Evolutionary conservation across 2,329 filamentous ascomycete genomes (phyloP).

Genomic region (Xylaria hypoxylon): DNA sequence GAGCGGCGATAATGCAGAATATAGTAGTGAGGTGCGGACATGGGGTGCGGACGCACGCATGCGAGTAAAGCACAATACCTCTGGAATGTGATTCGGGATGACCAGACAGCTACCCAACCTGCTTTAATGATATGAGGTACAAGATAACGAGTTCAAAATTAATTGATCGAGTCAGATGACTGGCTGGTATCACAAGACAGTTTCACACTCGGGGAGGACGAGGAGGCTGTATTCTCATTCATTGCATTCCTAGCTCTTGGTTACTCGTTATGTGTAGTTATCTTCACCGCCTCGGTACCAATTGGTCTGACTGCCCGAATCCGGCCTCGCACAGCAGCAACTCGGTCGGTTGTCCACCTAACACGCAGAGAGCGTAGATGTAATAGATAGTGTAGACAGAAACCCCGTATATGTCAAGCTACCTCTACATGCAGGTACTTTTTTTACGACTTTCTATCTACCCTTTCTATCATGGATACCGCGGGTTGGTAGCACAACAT

Average conservation of each 20-base stretch:
- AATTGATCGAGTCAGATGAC: conserved; percentile 5
- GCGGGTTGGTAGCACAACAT: conserved; percentile 25
- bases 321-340: conserved; percentile 11
- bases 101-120: not conserved
- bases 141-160: conserved; percentile 8
- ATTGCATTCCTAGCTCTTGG: not conserved
- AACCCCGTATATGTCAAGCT: not conserved
- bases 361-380: not conserved
- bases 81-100: not conserved
- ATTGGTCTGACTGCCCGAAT: not conserved
- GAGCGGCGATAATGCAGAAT: conserved; percentile 1
- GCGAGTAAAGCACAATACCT: conserved; percentile 4
- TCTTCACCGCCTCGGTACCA: conserved; percentile 8
- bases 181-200: conserved; percentile 1
- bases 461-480: not conserved
- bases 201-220: conserved; percentile 10
- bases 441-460: not conserved
- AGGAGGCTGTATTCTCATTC: not conserved
- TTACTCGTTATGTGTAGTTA: conserved; percentile 1
- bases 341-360: not conserved
- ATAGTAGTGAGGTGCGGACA: not conserved
- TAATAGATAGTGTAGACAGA: not conserved
- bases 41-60: not conserved
- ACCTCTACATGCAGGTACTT: not conserved
- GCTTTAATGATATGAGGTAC: not conserved